Base-by-base conservation (phyloP, 257 asterid genomes). In the Salvia miltiorrhiza region DNA sequence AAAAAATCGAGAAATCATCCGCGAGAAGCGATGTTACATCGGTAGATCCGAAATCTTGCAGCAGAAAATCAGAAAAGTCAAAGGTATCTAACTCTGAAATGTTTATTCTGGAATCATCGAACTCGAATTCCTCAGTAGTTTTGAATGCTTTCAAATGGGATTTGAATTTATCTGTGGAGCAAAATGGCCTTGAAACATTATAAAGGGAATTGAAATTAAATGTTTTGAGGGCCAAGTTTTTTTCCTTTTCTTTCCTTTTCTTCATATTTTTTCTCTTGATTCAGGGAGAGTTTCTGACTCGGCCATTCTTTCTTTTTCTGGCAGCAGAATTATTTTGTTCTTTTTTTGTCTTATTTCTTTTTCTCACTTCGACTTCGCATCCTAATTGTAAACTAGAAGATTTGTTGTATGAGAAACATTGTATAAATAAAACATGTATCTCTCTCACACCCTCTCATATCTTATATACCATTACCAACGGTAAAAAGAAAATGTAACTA, bases 91-190 rank as follows among this genome's bases (percentile, higher is more conserved):
- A 53, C 1, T 44, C 56, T 19, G 67, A 69, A 16, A 30, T 69
- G 64, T 69, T 69, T 33, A 63, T 63, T 14, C 32, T 63, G 14
- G 76, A 72, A 63, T 50, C 72, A 7, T 72, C 77, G 1, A 72
- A 37, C 60, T 72, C 59, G 0, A 72, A 17, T 24, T 62, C 76
- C 7, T 62, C 76, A 13, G 48, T 48, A 41, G 61, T 61, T 50
- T 71, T 57, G 10, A 63, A 39, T 71, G 63, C 47, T 43, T 57
- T 69, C 16, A 62, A 57, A 11, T 69, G 74, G 67, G 74, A 69
- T 43, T 69, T 69, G 57, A 69, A 69, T 56, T 56, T 69, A 20
- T 69, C 71, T 49, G 68, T 63, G 1, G 55, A 63, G 0, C 55
- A 63, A 63, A 63, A 63, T 43, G 68, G 68, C 55, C 68, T 63